phyloP scores from a whole-genome alignment of 164 flowering plant species.

The Santalum album region DNA sequence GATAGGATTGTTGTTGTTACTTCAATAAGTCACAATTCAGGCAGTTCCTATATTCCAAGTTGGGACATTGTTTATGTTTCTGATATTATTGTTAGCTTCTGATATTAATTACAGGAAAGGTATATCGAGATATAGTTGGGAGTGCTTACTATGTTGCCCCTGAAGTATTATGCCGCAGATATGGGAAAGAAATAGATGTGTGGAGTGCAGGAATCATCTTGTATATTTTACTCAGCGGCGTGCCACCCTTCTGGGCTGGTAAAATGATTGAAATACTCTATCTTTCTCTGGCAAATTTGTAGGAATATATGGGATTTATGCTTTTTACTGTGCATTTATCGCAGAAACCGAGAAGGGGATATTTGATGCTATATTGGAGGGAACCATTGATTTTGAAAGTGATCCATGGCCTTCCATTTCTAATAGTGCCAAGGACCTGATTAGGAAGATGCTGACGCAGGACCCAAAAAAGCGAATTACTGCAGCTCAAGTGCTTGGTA shows the following conservation, averaged over 20 bases:
- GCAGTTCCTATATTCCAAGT: too few species aligned
- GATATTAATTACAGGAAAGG: slow-evolving; percentile 48
- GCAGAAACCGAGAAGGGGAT: slow-evolving; percentile 81
- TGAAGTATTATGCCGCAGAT: slow-evolving; percentile 72
- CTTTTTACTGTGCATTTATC: slow-evolving; percentile 6
- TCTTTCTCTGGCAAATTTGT: not conserved
- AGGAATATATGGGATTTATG: not conserved
- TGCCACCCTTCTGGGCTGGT: slow-evolving; percentile 90
- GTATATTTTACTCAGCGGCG: slow-evolving; percentile 73
- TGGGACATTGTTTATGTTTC: too few species aligned
- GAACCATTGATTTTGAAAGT: slow-evolving; percentile 62
- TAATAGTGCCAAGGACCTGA: slow-evolving; percentile 70
- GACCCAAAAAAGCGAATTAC: slow-evolving; percentile 80
- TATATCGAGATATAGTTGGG: slow-evolving; percentile 79
- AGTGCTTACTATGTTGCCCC: slow-evolving; percentile 98
- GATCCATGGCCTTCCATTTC: slow-evolving; percentile 83
- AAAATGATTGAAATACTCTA: slow-evolving; percentile 6
- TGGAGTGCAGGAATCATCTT: slow-evolving; percentile 97
- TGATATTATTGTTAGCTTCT: not conserved
- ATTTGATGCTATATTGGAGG: slow-evolving; percentile 67
- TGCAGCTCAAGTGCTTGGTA: slow-evolving; percentile 83
- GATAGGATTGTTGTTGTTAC: too few species aligned
- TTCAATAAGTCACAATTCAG: too few species aligned
- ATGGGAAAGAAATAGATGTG: slow-evolving; percentile 84
- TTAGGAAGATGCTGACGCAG: slow-evolving; percentile 68